Evolutionary conservation across 148 eudicot species (phyloP).

Genomic region (Rheum nobile): DNA sequence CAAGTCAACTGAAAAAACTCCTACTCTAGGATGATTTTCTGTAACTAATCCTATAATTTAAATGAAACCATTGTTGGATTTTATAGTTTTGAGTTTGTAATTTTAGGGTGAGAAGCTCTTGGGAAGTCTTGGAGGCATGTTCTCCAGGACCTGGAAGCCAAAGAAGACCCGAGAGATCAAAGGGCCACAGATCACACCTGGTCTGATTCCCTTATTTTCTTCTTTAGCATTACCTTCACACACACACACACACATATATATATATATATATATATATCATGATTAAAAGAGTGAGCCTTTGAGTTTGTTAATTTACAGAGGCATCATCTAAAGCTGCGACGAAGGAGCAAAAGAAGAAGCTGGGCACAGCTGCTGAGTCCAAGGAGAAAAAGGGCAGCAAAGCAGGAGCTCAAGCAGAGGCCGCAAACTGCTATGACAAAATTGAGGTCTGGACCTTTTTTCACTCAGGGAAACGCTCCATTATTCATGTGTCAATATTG

Average conservation of each 20-base stretch:
- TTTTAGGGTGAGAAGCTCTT: constrained; percentile 79
- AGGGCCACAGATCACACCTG: constrained; percentile 50
- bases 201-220: constrained; percentile 16
- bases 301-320: not conserved
- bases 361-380: constrained; percentile 29
- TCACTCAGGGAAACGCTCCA: not conserved
- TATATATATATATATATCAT: not conserved
- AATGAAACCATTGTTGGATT: not conserved
- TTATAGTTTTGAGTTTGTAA: not conserved
- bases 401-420: constrained; percentile 32
- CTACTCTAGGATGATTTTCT: too few species aligned
- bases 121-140: constrained; percentile 84
- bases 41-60: too few species aligned
- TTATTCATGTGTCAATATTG: not conserved
- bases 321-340: constrained; percentile 23
- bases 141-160: constrained; percentile 83
- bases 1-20: too few species aligned
- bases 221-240: not conserved
- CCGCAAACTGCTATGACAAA: constrained; percentile 54
- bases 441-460: constrained; percentile 42
- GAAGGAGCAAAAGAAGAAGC: constrained; percentile 53
- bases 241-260: too few species aligned
- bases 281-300: not conserved
- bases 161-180: constrained; percentile 49
- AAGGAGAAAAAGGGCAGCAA: constrained; percentile 36